Base-by-base conservation (phyloP, 2,329 filamentous ascomycete species). In the Epichloe glyceriae region DNA sequence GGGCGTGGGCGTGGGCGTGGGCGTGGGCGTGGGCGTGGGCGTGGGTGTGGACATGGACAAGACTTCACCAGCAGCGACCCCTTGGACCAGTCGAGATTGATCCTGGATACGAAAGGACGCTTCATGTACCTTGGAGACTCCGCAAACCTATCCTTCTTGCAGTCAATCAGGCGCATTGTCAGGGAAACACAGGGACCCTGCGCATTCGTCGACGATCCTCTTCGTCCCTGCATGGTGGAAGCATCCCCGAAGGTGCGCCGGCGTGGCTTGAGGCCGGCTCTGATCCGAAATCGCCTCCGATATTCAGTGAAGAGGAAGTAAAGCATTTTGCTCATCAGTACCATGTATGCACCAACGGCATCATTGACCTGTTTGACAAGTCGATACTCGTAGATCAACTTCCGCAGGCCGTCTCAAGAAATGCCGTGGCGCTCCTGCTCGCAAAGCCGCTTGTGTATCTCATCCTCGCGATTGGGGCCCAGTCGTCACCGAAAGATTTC, bases 391-490 rank as follows among this genome's bases (percentile, higher is more conserved):
- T 65, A 19, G 45, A 51, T 0, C 52, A 63, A 0, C n/a, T 51
- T 17, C 46, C 45, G 33, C 52, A 26, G 17, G 47, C 64, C 15
- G 45, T 53, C 1, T 52, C 52, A 20, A 7, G 26, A 3, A 42
- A 46, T 15, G 50, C 53, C 2, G 52, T n/a, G 35, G 52, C 17
- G 39, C 55, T 37, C 43, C 53, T 8, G 22, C 51, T 26, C 39
- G 26, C 20, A 11, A 46, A 30, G 42, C 52, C 65, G 35, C 70
- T 75, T 0, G 74, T 80, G 41, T 60, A 55, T 20, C 56, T 62
- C 22, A 46, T 56, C n/a, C 49, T 62, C 14, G 57, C 57, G 30
- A 56, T 62, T 30, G 37, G 65, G 6, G 60, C 58, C 5, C 60
- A 63, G 47, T 54, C 59, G 14, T 50, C 65, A 69, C 55, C 56